Percentiles rank a stretch among this genome's conserved stretches.
Evolutionary conservation across 1,284 basidiomycete genomes (phyloP).

Genomic region (Pterula multifida): DNA sequence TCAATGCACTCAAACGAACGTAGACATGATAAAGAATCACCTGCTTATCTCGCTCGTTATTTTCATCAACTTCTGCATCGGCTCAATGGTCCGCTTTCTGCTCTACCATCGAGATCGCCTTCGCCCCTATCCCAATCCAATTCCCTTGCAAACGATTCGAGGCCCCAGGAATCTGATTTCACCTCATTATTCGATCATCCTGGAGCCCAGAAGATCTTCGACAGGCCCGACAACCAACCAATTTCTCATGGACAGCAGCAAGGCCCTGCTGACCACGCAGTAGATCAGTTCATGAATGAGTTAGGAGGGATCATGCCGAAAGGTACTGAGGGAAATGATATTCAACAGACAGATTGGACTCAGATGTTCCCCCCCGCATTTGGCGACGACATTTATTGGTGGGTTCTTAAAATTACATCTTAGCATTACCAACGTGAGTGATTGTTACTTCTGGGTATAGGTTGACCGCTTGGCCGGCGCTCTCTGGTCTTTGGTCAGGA

Average conservation of each 20-base stretch:
- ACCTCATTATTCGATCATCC: neutral
- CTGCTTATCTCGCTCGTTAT: neutral
- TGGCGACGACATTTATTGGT: constrained; percentile 1
- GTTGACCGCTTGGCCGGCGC: neutral
- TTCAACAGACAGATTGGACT: neutral
- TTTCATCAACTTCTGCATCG: neutral
- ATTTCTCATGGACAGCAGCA: neutral
- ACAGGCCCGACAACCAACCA: neutral
- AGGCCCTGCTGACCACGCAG: neutral
- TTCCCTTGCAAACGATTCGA: too few relatives aligned
- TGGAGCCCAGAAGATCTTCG: neutral
- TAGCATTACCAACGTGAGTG: too few relatives aligned
- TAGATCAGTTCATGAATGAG: neutral
- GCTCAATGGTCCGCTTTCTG: neutral
- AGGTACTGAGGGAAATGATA: neutral
- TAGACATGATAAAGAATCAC: constrained; percentile 1
- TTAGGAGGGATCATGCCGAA: neutral
- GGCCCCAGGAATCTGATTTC: too few relatives aligned
- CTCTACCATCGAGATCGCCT: neutral
- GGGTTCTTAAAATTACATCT: too few relatives aligned
- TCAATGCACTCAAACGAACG: neutral
- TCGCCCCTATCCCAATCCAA: too few relatives aligned
- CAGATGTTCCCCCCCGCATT: neutral
- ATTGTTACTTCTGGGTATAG: neutral
- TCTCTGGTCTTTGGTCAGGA: neutral